Evolutionary conservation across 768 basidiomycete genomes (phyloP).

Genomic region (Trametes cingulata): DNA sequence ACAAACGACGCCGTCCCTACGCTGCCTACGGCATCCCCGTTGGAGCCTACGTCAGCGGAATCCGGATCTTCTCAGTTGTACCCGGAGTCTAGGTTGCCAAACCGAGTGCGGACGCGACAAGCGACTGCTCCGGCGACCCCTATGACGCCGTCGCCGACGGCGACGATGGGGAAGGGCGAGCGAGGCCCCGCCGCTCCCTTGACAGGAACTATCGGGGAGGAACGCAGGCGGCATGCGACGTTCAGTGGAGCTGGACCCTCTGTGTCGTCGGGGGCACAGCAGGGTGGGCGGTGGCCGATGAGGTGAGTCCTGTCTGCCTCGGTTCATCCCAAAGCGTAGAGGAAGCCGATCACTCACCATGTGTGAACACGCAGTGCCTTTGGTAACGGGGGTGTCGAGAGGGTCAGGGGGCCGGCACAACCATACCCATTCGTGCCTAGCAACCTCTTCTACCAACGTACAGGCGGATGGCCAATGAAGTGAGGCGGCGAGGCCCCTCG

Average conservation of each 20-base stretch:
- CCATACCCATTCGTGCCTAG: not conserved
- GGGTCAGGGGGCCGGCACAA: not conserved
- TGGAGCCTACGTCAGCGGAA: no score
- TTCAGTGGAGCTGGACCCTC: not conserved
- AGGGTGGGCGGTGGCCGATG: not conserved
- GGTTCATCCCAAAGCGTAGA: not conserved
- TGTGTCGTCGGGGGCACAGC: not conserved
- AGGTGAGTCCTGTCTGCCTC: not conserved
- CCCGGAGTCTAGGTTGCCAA: conserved; percentile 1
- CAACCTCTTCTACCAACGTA: not conserved
- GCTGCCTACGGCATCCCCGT: no score
- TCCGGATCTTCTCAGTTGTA: not conserved
- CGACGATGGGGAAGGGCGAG: not conserved
- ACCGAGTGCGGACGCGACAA: not conserved
- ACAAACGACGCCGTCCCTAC: not conserved
- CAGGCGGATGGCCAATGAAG: not conserved
- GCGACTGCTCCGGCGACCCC: not conserved
- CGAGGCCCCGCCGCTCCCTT: not conserved
- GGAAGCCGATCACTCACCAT: not conserved
- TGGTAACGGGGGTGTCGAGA: not conserved
- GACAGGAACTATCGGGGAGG: not conserved
- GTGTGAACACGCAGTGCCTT: not conserved
- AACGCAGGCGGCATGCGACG: conserved; percentile 7
- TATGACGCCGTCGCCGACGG: not conserved
- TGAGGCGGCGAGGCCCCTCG: no score